A percentile compares a stretch with the other conserved stretches of the same genome.
phyloP scores from a whole-genome alignment of 176 grass and related monocot species.

The Carex scoparia region DNA sequence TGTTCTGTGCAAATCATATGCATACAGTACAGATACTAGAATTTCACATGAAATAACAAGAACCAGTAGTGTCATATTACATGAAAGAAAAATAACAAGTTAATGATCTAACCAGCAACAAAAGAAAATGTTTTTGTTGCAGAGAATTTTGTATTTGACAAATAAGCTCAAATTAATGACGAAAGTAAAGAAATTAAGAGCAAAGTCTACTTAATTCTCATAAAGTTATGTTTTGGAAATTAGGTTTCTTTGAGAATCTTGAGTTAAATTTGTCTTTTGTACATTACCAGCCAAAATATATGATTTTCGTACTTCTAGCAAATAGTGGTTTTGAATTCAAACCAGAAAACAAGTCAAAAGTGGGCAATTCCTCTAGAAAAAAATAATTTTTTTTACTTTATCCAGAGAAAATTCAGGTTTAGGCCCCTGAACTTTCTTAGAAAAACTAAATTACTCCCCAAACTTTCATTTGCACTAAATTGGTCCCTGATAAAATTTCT shows the following conservation, averaged over 20 bases:
- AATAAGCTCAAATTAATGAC: background rate
- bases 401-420: too few relatives aligned
- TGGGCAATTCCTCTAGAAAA: background rate
- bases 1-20: background rate
- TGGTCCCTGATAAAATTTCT: too few relatives aligned
- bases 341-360: background rate
- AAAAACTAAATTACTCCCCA: too few relatives aligned
- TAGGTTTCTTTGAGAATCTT: background rate
- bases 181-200: background rate
- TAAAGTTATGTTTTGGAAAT: background rate
- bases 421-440: too few relatives aligned
- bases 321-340: background rate
- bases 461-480: too few relatives aligned
- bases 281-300: background rate
- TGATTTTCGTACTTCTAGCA: background rate
- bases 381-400: too few relatives aligned
- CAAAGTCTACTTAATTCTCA: background rate
- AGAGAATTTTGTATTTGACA: background rate
- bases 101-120: background rate
- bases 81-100: background rate
- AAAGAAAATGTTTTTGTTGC: background rate
- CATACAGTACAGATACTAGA: background rate
- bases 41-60: background rate
- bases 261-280: background rate
- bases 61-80: background rate